phyloP scores from a whole-genome alignment of 371 early-diverging fungal species.

The Rhizopus delemar region DNA sequence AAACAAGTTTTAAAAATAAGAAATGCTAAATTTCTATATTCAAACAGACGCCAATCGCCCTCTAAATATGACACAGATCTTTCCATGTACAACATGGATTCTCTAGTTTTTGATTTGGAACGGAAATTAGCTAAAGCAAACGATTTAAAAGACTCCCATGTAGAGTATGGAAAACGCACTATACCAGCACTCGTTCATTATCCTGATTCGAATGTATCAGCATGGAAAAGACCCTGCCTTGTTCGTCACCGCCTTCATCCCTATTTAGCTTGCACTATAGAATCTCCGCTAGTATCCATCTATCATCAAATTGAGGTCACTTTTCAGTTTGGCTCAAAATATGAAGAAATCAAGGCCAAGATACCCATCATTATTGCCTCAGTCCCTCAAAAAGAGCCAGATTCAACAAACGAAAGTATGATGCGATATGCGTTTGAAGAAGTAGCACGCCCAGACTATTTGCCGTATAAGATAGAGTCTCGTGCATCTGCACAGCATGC shows the following conservation, averaged over 20 bases:
- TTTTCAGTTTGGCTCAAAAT: conserved; percentile 41
- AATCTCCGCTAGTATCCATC: conserved; percentile 40
- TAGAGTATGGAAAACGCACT: conserved; percentile 30
- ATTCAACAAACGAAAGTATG: conserved; percentile 3
- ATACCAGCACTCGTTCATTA: conserved; percentile 36
- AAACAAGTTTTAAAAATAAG: background rate
- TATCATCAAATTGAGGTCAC: conserved; percentile 44
- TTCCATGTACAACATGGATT: conserved; percentile 16
- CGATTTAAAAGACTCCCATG: conserved; percentile 24
- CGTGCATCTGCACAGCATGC: background rate
- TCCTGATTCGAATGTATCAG: conserved; percentile 22
- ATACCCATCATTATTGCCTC: conserved; percentile 42
- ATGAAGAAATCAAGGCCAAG: conserved; percentile 37
- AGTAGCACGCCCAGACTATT: conserved; percentile 3
- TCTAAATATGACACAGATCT: conserved; percentile 40
- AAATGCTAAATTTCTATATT: background rate
- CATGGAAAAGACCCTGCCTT: conserved; percentile 38
- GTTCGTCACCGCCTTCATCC: conserved; percentile 36
- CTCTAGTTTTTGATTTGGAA: conserved; percentile 18
- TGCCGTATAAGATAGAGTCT: conserved; percentile 11
- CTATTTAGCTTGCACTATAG: conserved; percentile 30
- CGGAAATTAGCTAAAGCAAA: conserved; percentile 16
- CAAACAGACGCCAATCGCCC: conserved; percentile 33
- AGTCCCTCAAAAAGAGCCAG: conserved; percentile 14
- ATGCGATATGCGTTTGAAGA: conserved; percentile 33